Percentiles rank a stretch among this genome's conserved stretches.
phyloP scores from a whole-genome alignment of 345 rosid genomes.

The Hibiscus mutabilis region DNA sequence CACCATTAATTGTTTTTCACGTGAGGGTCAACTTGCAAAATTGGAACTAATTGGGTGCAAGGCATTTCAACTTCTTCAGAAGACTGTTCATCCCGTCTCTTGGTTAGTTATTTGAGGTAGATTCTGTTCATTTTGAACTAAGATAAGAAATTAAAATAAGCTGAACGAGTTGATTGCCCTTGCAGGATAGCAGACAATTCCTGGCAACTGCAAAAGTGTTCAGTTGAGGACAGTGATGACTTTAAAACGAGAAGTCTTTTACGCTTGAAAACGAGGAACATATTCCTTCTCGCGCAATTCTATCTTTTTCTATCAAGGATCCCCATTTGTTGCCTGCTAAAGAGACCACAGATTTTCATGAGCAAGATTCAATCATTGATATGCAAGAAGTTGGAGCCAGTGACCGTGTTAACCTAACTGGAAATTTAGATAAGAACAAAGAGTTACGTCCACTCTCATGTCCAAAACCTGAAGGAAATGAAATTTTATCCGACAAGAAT shows the following conservation, averaged over 20 bases:
- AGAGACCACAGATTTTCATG: constrained; percentile 21
- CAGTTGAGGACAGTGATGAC: constrained; percentile 21
- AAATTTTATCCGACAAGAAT: constrained; percentile 11
- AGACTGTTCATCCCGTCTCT: too few relatives aligned
- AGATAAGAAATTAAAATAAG: constrained; percentile 1
- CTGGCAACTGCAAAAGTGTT: constrained; percentile 33
- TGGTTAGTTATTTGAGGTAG: constrained; percentile 37
- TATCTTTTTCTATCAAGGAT: constrained; percentile 46
- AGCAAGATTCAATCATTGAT: constrained; percentile 19
- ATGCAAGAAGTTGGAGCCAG: constrained; percentile 22
- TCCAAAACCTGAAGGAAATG: constrained; percentile 22
- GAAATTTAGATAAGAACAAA: constrained; percentile 19
- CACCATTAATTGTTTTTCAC: constrained; percentile 44
- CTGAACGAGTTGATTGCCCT: constrained; percentile 14
- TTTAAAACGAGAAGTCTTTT: constrained; percentile 14
- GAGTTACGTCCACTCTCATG: constrained; percentile 10
- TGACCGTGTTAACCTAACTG: constrained; percentile 15
- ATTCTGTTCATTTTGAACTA: neutral
- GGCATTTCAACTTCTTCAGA: too few relatives aligned
- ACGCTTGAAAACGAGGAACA: constrained; percentile 30
- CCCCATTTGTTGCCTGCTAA: constrained; percentile 40
- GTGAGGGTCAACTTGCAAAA: too few relatives aligned
- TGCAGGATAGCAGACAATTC: constrained; percentile 35
- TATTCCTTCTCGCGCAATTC: constrained; percentile 31
- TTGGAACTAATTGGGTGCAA: too few relatives aligned